Percentiles rank a stretch among this genome's conserved stretches.
phyloP scores from a whole-genome alignment of 2,329 filamentous ascomycete genomes.

The Metarhizium rileyi region DNA sequence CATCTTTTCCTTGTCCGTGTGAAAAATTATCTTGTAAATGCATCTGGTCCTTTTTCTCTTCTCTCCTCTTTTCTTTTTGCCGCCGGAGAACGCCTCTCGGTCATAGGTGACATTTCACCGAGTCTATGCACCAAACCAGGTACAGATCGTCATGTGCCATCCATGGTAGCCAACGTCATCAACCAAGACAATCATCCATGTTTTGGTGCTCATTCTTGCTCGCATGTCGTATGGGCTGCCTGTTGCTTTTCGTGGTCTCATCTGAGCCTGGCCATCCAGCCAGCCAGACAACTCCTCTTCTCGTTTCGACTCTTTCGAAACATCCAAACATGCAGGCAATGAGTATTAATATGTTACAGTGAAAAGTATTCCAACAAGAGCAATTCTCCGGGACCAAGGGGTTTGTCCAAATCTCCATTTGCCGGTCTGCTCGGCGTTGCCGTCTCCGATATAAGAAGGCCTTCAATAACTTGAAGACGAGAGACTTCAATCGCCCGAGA shows the following conservation, averaged over 20 bases:
- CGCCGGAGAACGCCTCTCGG: background rate
- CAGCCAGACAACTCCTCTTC: background rate
- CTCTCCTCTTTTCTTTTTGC: background rate
- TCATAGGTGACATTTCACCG: background rate
- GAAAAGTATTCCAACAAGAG: background rate
- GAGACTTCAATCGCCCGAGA: background rate
- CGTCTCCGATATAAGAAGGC: background rate
- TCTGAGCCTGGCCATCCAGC: background rate
- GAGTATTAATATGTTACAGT: conserved; percentile 1
- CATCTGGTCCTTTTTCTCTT: background rate
- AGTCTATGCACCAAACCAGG: background rate
- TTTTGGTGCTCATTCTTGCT: background rate
- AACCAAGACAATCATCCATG: background rate
- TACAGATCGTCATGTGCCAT: background rate
- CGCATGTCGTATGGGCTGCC: background rate
- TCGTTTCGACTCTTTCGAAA: background rate
- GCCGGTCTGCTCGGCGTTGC: background rate
- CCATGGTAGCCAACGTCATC: background rate
- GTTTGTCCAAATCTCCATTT: background rate
- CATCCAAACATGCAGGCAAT: background rate
- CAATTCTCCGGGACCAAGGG: background rate
- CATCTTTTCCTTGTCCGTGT: background rate
- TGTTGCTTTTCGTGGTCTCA: background rate
- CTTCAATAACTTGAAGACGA: background rate
- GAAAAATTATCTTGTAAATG: background rate